phyloP scores from a whole-genome alignment of 1,139 yeast genomes.

The Debaryomycetaceae sp. region DNA sequence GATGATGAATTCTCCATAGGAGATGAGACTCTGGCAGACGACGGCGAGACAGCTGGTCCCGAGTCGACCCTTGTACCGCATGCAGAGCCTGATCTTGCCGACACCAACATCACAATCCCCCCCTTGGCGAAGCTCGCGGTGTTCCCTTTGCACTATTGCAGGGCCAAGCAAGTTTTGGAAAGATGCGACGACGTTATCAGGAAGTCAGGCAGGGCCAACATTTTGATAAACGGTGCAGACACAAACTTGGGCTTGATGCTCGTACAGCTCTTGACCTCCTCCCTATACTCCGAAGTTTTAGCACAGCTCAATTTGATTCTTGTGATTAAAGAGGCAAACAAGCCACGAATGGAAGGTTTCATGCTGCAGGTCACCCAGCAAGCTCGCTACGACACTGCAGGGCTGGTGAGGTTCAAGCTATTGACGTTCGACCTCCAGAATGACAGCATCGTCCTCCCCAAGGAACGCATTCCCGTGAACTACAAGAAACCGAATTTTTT shows the following conservation, averaged over 20 bases:
- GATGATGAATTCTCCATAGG: constrained; percentile 9
- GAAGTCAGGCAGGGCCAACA: constrained; percentile 16
- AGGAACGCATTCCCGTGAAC: constrained; percentile 31
- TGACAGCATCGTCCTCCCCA: constrained; percentile 35
- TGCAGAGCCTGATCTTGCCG: constrained; percentile 2
- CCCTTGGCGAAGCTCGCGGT: constrained; percentile 32
- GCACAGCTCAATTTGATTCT: constrained; percentile 27
- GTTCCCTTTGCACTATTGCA: constrained; percentile 36
- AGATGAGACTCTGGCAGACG: neutral
- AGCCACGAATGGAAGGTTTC: constrained; percentile 20
- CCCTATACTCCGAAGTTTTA: constrained; percentile 19
- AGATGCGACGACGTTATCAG: constrained; percentile 17
- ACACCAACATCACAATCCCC: constrained; percentile 16
- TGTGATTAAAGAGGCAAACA: constrained; percentile 27
- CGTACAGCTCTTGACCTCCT: constrained; percentile 28
- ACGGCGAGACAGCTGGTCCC: neutral
- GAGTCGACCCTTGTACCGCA: neutral
- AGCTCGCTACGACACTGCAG: constrained; percentile 19
- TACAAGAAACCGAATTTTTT: constrained; percentile 41
- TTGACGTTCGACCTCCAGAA: constrained; percentile 35
- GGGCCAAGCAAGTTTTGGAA: constrained; percentile 36
- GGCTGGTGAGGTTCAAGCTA: constrained; percentile 19
- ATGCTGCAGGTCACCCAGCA: constrained; percentile 18
- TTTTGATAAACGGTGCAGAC: constrained; percentile 46
- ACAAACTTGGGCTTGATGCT: constrained; percentile 38